Conservation (phyloP, 2,329 filamentous ascomycete genomes). For the Pezicula rhizophila region DNA sequence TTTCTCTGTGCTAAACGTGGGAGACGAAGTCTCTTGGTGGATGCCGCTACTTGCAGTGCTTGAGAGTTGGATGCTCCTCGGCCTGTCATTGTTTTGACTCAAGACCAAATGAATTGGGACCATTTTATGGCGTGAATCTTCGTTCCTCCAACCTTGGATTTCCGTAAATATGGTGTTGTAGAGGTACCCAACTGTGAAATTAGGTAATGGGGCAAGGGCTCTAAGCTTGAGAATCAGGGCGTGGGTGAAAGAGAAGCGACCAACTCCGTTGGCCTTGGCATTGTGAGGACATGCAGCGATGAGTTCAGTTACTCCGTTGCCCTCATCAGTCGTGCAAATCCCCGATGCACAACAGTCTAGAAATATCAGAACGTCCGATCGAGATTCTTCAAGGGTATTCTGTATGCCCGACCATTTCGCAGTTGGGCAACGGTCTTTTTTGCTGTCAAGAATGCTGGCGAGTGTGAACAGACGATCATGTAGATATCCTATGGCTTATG, state of each 20-base stretch:
- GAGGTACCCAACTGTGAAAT: constrained; percentile 39
- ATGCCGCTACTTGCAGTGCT: not conserved
- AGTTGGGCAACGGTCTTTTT: constrained; percentile 4
- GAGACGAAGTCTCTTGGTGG: not conserved
- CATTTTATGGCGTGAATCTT: constrained; percentile 1
- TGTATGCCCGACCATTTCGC: constrained; percentile 14
- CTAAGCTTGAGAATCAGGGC: constrained; percentile 3
- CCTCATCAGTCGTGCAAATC: constrained; percentile 8
- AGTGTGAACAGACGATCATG: not conserved
- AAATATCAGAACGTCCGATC: constrained; percentile 51
- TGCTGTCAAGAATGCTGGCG: constrained; percentile 5
- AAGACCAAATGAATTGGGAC: constrained; percentile 6
- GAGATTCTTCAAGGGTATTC: constrained; percentile 49
- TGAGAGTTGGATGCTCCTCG: constrained; percentile 6
- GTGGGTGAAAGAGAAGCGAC: constrained; percentile 11
- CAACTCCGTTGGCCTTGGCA: constrained; percentile 39
- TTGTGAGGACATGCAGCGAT: constrained; percentile 42
- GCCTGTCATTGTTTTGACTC: constrained; percentile 1
- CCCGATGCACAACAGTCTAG: constrained; percentile 48
- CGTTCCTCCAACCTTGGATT: constrained; percentile 2
- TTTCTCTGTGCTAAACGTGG: too few species aligned
- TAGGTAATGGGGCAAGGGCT: constrained; percentile 29
- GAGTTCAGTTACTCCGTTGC: constrained; percentile 26
- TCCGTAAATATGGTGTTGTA: constrained; percentile 10
- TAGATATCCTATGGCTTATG: constrained; percentile 18